A percentile compares a stretch with the other conserved stretches of the same genome.
Evolutionary conservation across 257 asterid species (phyloP).

Genomic region (Solanum tacnaense): DNA sequence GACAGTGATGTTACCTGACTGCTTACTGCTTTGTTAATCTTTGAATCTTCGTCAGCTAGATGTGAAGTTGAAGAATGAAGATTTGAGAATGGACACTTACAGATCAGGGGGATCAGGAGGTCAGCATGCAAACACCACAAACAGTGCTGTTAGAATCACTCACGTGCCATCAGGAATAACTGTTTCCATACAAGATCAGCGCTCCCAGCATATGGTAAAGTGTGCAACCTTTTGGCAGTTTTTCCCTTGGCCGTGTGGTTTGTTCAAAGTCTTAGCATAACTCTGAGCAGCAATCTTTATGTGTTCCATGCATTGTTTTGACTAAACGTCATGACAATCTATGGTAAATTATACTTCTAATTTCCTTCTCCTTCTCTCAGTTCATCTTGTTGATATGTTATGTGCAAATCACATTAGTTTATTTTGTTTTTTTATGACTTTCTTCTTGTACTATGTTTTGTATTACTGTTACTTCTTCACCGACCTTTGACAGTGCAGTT

Average conservation of each 20-base stretch:
- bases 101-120: constrained; percentile 98
- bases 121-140: constrained; percentile 87
- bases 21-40: not conserved
- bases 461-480: not conserved
- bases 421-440: not conserved
- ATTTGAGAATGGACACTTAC: constrained; percentile 79
- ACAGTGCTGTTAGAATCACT: constrained; percentile 94
- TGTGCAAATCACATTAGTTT: not conserved
- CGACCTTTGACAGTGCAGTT: not conserved
- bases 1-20: not conserved
- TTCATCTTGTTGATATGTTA: not conserved
- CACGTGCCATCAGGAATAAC: constrained; percentile 80
- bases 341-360: not conserved
- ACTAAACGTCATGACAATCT: not conserved
- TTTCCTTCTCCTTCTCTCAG: not conserved
- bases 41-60: constrained; percentile 56
- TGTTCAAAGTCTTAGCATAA: not conserved
- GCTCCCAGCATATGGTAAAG: constrained; percentile 86
- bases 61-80: constrained; percentile 68
- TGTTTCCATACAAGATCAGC: constrained; percentile 84
- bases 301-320: not conserved
- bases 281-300: not conserved
- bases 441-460: not conserved
- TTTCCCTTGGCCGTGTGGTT: not conserved
- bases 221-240: not conserved